Percentiles rank a stretch among this genome's conserved stretches.
phyloP scores from a whole-genome alignment of 805 yeast genomes.

The Kuraishia borneana region DNA sequence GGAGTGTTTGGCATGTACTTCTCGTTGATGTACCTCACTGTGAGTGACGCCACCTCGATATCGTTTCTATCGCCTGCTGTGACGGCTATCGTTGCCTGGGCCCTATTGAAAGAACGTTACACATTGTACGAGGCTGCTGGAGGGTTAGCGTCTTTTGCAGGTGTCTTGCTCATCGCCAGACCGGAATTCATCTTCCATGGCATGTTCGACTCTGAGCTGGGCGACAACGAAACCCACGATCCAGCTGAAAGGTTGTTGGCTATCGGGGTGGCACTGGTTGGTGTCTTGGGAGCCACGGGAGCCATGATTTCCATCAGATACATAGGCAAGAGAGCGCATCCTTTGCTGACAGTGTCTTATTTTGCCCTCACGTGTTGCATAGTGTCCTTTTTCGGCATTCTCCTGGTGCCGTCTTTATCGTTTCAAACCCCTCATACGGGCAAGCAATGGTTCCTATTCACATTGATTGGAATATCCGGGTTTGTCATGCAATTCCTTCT shows the following conservation, averaged over 20 bases:
- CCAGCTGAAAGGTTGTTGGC: constrained; percentile 52
- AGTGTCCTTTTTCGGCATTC: constrained; percentile 39
- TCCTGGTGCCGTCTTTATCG: constrained; percentile 43
- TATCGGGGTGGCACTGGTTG: constrained; percentile 48
- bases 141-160: constrained; percentile 54
- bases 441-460: constrained; percentile 57
- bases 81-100: constrained; percentile 65
- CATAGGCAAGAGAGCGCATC: constrained; percentile 72
- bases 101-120: constrained; percentile 54
- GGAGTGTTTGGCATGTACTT: constrained; percentile 77
- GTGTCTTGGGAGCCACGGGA: constrained; percentile 58
- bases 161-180: constrained; percentile 73
- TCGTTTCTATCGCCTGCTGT: constrained; percentile 71
- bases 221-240: constrained; percentile 34
- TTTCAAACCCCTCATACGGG: constrained; percentile 51
- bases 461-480: constrained; percentile 61
- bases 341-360: constrained; percentile 67
- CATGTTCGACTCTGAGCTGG: constrained; percentile 10
- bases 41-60: constrained; percentile 75
- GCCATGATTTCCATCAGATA: constrained; percentile 64
- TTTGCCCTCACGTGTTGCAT: constrained; percentile 54
- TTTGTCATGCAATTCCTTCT: constrained; percentile 71
- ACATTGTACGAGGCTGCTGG: constrained; percentile 59
- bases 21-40: constrained; percentile 59
- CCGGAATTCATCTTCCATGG: constrained; percentile 62